These are phyloP conservation scores for Rubia peregrina DNA, from an alignment of 305 asterid genomes.

Conservation along the genomic window DNA sequence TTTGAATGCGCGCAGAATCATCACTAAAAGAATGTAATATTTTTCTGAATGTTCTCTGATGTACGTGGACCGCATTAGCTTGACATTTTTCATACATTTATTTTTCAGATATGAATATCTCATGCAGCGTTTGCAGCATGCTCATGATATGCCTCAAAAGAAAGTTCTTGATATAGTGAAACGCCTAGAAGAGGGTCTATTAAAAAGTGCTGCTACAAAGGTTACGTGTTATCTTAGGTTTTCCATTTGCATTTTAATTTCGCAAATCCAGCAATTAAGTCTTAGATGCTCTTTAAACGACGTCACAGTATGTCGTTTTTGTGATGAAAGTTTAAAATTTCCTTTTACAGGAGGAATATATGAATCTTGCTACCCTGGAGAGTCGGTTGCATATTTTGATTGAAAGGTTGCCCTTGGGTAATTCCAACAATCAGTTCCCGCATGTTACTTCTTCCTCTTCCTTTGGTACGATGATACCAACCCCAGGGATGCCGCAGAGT, in stretches of 20 bases:
- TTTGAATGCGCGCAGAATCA: slow-evolving; percentile 44
- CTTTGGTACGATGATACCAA: slow-evolving; percentile 87
- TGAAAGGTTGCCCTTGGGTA: slow-evolving; percentile 42
- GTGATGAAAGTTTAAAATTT: neutral
- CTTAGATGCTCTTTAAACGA: neutral
- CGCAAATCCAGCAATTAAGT: neutral
- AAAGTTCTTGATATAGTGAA: slow-evolving; percentile 64
- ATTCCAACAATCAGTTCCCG: slow-evolving; percentile 61
- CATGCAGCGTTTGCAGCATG: slow-evolving; percentile 49
- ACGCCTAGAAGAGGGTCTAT: slow-evolving; percentile 80
- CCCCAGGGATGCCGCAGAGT: slow-evolving; percentile 84
- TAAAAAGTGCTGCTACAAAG: slow-evolving; percentile 64
- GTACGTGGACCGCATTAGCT: neutral
- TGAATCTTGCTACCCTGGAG: slow-evolving; percentile 63
- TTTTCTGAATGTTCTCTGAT: neutral
- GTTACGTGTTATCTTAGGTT: slow-evolving; percentile 24
- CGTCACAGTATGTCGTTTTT: neutral
- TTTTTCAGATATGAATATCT: slow-evolving; percentile 65
- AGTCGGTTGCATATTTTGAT: slow-evolving; percentile 60
- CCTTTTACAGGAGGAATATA: slow-evolving; percentile 70
- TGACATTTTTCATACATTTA: slow-evolving; percentile 22
- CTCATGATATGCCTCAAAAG: slow-evolving; percentile 46
- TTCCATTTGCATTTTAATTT: neutral
- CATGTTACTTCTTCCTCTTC: slow-evolving; percentile 58
- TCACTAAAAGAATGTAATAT: slow-evolving; percentile 68